Evolutionary conservation across 768 basidiomycete genomes (phyloP).

Genomic region (Chalciporus chontae): DNA sequence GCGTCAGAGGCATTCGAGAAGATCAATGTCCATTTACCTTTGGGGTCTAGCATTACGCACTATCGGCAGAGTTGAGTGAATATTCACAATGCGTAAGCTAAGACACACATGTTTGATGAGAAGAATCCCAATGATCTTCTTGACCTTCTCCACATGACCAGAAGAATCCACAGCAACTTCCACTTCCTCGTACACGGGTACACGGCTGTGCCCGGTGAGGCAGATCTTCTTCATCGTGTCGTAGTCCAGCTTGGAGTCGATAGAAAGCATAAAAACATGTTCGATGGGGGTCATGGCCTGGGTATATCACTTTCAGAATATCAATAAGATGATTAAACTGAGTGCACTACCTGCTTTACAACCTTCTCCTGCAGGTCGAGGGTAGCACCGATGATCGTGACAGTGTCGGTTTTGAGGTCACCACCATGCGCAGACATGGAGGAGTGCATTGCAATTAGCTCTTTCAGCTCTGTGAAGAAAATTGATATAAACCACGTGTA

Average conservation of each 20-base stretch:
- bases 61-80: constrained; percentile 3
- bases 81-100: neutral
- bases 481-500: neutral
- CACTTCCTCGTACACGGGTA: constrained; percentile 79
- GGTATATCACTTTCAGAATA: neutral
- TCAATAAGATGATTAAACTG: neutral
- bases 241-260: constrained; percentile 80
- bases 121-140: constrained; percentile 83
- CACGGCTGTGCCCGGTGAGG: constrained; percentile 77
- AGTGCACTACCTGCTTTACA: constrained; percentile 50
- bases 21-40: constrained; percentile 40
- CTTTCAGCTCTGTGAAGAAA: constrained; percentile 62
- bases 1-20: neutral
- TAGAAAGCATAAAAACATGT: constrained; percentile 84
- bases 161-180: constrained; percentile 46
- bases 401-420: constrained; percentile 82
- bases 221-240: constrained; percentile 73
- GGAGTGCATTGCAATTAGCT: constrained; percentile 86
- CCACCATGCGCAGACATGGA: constrained; percentile 71
- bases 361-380: constrained; percentile 88
- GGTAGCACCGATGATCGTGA: constrained; percentile 86
- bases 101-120: constrained; percentile 69
- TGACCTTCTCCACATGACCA: constrained; percentile 49
- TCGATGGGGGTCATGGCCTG: constrained; percentile 81
- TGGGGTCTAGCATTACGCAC: constrained; percentile 84